phyloP scores from a whole-genome alignment of 345 rosid genomes.

The Anacardium occidentale region DNA sequence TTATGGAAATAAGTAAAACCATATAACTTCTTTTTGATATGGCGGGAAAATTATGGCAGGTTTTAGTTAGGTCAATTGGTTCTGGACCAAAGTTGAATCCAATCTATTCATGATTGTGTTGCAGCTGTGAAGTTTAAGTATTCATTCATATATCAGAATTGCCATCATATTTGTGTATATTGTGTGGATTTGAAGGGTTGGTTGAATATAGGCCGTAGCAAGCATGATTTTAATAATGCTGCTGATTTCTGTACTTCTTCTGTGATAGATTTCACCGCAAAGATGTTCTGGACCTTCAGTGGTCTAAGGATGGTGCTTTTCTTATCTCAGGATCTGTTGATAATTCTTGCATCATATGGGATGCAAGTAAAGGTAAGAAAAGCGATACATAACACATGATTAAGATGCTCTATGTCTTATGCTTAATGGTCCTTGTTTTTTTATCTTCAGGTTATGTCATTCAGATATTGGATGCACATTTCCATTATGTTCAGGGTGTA shows the following conservation, averaged over 20 bases:
- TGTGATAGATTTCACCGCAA: conserved; percentile 80
- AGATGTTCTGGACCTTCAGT: conserved; percentile 86
- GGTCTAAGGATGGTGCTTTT: conserved; percentile 78
- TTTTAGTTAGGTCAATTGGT: not conserved
- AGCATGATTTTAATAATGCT: conserved; percentile 8
- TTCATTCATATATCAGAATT: not conserved
- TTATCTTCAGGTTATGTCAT: conserved; percentile 69
- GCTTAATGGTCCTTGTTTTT: conserved; percentile 10
- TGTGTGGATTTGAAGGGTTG: not conserved
- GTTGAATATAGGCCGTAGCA: not conserved
- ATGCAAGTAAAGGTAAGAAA: conserved; percentile 75
- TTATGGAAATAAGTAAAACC: not conserved
- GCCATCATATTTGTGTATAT: not conserved
- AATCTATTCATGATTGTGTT: not conserved
- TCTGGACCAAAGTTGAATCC: not conserved
- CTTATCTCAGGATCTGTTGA: conserved; percentile 95
- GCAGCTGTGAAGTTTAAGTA: conserved; percentile 6
- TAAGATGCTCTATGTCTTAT: conserved; percentile 4
- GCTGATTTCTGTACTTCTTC: not conserved
- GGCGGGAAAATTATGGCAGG: not conserved
- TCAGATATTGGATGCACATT: conserved; percentile 86
- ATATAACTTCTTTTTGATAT: not conserved
- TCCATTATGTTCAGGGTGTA: conserved; percentile 98
- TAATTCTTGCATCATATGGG: conserved; percentile 97
- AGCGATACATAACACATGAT: not conserved